phyloP scores from a whole-genome alignment of 805 yeast species.

The Nakazawaea holstii region DNA sequence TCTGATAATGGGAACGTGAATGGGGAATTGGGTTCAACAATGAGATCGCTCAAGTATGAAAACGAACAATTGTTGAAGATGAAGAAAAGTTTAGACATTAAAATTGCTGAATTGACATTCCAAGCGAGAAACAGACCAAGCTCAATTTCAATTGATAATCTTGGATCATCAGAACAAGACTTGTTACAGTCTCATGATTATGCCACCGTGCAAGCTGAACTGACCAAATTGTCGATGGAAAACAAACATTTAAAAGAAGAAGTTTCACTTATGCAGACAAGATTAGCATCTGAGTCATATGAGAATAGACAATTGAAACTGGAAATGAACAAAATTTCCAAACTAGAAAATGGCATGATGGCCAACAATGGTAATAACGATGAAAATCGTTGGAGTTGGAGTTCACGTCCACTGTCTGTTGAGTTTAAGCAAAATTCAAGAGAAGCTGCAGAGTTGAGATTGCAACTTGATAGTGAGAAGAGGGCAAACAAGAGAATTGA shows the following conservation, averaged over 20 bases:
- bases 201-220: constrained; percentile 19
- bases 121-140: constrained; percentile 19
- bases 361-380: background rate
- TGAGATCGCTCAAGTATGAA: constrained; percentile 24
- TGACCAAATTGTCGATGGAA: constrained; percentile 6
- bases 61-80: constrained; percentile 27
- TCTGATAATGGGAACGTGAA: constrained; percentile 20
- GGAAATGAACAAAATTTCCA: constrained; percentile 28
- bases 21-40: constrained; percentile 18
- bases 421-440: background rate
- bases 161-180: too few relatives aligned
- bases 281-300: constrained; percentile 60
- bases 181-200: constrained; percentile 26
- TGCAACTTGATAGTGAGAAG: constrained; percentile 18
- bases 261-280: constrained; percentile 51
- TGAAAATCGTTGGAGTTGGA: background rate
- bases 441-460: background rate
- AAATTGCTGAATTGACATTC: constrained; percentile 25
- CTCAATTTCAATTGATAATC: background rate
- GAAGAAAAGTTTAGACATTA: constrained; percentile 26
- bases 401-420: background rate
- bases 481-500: constrained; percentile 27
- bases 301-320: constrained; percentile 43
- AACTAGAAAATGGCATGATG: constrained; percentile 16
- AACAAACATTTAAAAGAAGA: constrained; percentile 41